phyloP scores from a whole-genome alignment of 805 yeast genomes.

The Huiozyma sinensis region DNA sequence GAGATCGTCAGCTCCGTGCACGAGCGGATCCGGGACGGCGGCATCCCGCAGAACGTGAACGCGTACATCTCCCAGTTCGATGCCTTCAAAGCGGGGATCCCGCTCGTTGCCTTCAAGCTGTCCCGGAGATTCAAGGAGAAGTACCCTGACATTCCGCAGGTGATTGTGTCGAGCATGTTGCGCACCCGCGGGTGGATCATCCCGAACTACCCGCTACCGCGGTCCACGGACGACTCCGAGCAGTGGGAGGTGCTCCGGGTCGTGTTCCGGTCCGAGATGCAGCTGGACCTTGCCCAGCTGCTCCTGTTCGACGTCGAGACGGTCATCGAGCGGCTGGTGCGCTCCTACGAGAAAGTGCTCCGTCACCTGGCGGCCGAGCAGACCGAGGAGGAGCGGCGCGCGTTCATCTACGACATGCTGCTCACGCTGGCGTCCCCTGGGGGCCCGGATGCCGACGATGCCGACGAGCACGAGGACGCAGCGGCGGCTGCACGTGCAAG shows the following conservation, averaged over 20 bases:
- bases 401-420: constrained; percentile 16
- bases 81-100: constrained; percentile 63
- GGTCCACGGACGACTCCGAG: constrained; percentile 33
- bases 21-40: constrained; percentile 35
- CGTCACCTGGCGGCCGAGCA: constrained; percentile 2
- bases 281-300: constrained; percentile 31
- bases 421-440: constrained; percentile 18
- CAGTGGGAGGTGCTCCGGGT: constrained; percentile 68
- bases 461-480: constrained; percentile 4
- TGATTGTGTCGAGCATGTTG: constrained; percentile 57
- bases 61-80: constrained; percentile 30
- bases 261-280: constrained; percentile 64
- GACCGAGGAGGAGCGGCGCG: constrained; percentile 6
- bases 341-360: constrained; percentile 11
- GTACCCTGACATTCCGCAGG: constrained; percentile 78
- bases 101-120: constrained; percentile 80
- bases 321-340: constrained; percentile 12
- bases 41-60: constrained; percentile 13
- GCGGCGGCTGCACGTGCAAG: neutral
- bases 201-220: constrained; percentile 81
- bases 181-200: constrained; percentile 78
- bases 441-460: constrained; percentile 3
- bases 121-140: constrained; percentile 42
- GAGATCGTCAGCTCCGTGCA: constrained; percentile 73
- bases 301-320: constrained; percentile 16